phyloP scores from a whole-genome alignment of 208 protist genomes.

The Trypanosoma platydactyli region DNA sequence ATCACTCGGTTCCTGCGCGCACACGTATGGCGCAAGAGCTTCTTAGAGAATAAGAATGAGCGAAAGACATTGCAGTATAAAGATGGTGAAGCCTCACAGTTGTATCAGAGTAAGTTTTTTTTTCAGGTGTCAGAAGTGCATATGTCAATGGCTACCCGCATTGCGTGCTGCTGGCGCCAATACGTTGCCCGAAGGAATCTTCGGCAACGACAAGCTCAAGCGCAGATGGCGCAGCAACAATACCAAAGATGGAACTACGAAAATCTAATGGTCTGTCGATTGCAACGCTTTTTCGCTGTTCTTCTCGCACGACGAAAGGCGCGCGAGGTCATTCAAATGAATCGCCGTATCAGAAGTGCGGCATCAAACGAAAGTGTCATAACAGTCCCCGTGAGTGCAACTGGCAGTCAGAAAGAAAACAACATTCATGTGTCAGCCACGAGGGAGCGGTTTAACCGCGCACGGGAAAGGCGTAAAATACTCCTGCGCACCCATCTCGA shows the following conservation, averaged over 20 bases:
- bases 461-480: slow-evolving; percentile 60
- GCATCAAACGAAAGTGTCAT: not conserved
- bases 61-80: not conserved
- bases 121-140: not conserved
- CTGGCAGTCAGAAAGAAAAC: not conserved
- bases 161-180: slow-evolving; percentile 26
- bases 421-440: slow-evolving; percentile 27
- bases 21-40: not conserved
- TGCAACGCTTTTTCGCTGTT: slow-evolving; percentile 21
- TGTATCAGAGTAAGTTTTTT: not conserved
- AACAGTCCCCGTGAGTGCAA: not conserved
- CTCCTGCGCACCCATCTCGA: slow-evolving; percentile 19
- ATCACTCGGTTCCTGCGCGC: not conserved
- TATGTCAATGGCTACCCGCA: slow-evolving; percentile 17
- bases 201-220: not conserved
- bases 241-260: slow-evolving; percentile 18
- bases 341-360: not conserved
- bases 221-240: not conserved
- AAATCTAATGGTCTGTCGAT: slow-evolving; percentile 24
- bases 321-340: slow-evolving; percentile 13
- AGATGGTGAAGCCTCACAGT: not conserved
- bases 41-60: not conserved
- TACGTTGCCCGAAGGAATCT: slow-evolving; percentile 8
- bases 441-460: slow-evolving; percentile 63
- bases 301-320: slow-evolving; percentile 3